Evolutionary conservation across 306 rosid species (phyloP).

Genomic region (Lablab purpureus): DNA sequence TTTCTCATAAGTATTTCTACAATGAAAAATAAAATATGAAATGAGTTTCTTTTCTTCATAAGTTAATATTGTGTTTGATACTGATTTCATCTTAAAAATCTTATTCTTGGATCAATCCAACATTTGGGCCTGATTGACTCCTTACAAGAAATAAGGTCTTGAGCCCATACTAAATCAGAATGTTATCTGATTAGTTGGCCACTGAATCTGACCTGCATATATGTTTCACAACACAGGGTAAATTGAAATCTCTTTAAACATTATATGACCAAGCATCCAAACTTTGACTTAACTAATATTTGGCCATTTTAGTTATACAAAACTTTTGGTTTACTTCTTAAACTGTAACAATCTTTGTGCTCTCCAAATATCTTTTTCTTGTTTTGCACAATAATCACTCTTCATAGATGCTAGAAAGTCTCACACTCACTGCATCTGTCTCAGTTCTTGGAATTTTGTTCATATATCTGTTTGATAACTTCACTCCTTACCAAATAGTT

Average conservation of each 20-base stretch:
- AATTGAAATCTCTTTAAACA: background rate
- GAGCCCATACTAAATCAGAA: background rate
- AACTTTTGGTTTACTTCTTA: background rate
- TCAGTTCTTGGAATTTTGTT: too few species aligned
- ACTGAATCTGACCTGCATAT: background rate
- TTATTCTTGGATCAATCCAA: background rate
- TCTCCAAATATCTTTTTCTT: background rate
- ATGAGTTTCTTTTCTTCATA: too few species aligned
- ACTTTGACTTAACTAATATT: background rate
- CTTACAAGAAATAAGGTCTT: background rate
- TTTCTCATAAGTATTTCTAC: too few species aligned
- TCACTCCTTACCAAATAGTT: too few species aligned
- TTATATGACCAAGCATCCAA: background rate
- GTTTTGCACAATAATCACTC: background rate
- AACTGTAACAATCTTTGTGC: background rate
- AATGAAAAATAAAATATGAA: too few species aligned
- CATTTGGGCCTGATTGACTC: background rate
- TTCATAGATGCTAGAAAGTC: background rate
- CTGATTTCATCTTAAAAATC: background rate
- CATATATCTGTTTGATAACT: too few species aligned
- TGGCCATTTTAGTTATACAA: background rate
- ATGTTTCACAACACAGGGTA: background rate
- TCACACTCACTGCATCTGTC: too few species aligned
- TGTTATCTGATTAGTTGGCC: background rate
- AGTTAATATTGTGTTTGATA: too few species aligned